Evolutionary conservation across 805 yeast genomes (phyloP).

Genomic region (Candida pseudofarinosa): DNA sequence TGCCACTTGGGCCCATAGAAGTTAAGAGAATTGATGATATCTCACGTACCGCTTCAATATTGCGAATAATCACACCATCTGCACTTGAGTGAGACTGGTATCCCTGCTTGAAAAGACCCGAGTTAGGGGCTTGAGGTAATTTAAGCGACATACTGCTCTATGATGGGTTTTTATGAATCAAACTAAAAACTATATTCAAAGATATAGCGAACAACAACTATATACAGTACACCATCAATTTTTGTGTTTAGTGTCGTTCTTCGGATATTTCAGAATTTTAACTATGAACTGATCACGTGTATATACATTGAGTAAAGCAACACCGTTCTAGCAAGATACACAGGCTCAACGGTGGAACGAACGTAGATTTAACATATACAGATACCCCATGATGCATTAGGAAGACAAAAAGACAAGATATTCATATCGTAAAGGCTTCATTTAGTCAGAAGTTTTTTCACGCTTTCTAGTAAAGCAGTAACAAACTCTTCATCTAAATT

Average conservation of each 20-base stretch:
- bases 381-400: too few relatives aligned
- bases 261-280: too few relatives aligned
- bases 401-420: too few relatives aligned
- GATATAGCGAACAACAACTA: background rate
- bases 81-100: slow-evolving; percentile 81
- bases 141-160: slow-evolving; percentile 66
- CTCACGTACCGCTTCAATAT: slow-evolving; percentile 92
- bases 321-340: too few relatives aligned
- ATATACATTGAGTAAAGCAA: too few relatives aligned
- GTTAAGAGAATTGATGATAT: slow-evolving; percentile 88
- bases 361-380: too few relatives aligned
- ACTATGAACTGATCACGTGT: too few relatives aligned
- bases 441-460: background rate
- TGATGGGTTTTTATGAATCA: slow-evolving; percentile 1
- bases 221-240: slow-evolving; percentile 1
- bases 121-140: slow-evolving; percentile 87
- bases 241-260: background rate
- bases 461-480: background rate
- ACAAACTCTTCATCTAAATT: background rate
- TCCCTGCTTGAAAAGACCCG: slow-evolving; percentile 94
- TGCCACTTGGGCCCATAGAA: slow-evolving; percentile 96
- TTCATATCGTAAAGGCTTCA: too few relatives aligned
- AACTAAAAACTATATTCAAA: background rate
- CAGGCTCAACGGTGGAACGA: too few relatives aligned
- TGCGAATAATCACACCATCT: slow-evolving; percentile 91